Evolutionary conservation across 176 grass and related monocot species (phyloP), one percentile per base, ranked within the genome.

Genomic region (Oryza nivara): DNA sequence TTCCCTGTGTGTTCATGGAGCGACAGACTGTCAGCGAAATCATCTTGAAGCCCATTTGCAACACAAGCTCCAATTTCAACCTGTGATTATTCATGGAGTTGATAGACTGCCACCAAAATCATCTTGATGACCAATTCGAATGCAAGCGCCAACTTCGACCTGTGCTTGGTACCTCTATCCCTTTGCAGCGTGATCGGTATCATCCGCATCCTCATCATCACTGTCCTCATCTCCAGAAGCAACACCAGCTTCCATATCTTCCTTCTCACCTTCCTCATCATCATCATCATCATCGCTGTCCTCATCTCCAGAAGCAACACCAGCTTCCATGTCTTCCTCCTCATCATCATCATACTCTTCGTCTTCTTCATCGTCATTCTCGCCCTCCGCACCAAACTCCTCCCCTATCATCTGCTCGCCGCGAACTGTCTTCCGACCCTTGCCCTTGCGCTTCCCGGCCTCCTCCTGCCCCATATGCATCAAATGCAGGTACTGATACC

Each of bases 401-500:
- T 73, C 84, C 30, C 52, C 70, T 1, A 56, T 66, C 60, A 70
- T 65, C 75, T 60, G 45, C 22, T 74, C 79, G 34, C 10, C 32
- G 14, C 71, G 67, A 23, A 7, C 56, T 47, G 74, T 65, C 72
- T 88, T 92, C 15, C 46, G 44, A 65, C 65, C 75, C 48, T 89
- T 89, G 15, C 73, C 68, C 78, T 87, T 94, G 17, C 41, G 28
- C 68, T 92, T 92, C 7, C 78, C 78, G 6, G 22, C 85, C 60
- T 84, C 83, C 19, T 90, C 90, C 80, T 78, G 89, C 22, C 91
- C 87, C 89, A 92, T 90, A 80, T 95, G 96, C 96, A 98, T 98
- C 78, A 98, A 88, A 79, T 98, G 96, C 76, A 95, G 72, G 76
- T 92, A 95, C 26, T 88, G 89, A 85, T 92, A 95, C 80, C 91